phyloP scores from a whole-genome alignment of 805 yeast species.

The Suhomyces faveliae region DNA sequence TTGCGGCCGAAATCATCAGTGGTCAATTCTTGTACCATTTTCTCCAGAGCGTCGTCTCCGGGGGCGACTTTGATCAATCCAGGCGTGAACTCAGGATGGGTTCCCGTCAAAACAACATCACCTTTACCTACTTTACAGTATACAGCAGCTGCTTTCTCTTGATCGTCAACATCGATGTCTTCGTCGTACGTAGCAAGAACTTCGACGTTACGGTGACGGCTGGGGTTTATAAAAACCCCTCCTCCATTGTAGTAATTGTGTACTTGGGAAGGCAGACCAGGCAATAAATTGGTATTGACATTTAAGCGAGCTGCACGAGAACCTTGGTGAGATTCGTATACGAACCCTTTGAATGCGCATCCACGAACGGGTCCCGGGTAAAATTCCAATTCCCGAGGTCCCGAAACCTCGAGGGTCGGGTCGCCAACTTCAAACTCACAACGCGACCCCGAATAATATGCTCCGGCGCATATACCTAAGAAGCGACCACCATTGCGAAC shows the following conservation, averaged over 20 bases:
- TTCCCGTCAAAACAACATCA: slow-evolving; percentile 70
- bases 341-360: slow-evolving; percentile 75
- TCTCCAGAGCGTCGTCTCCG: slow-evolving; percentile 34
- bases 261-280: slow-evolving; percentile 24
- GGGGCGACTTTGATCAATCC: slow-evolving; percentile 40
- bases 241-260: slow-evolving; percentile 84
- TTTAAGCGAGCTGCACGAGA: slow-evolving; percentile 58
- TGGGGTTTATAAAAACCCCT: slow-evolving; percentile 76
- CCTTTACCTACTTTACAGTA: slow-evolving; percentile 72
- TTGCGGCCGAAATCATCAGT: slow-evolving; percentile 47
- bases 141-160: slow-evolving; percentile 67
- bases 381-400: slow-evolving; percentile 76
- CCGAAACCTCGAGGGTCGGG: slow-evolving; percentile 72
- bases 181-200: slow-evolving; percentile 70
- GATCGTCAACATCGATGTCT: slow-evolving; percentile 48
- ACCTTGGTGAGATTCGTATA: slow-evolving; percentile 74
- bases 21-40: slow-evolving; percentile 3
- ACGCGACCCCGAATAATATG: slow-evolving; percentile 70
- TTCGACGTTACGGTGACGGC: slow-evolving; percentile 56
- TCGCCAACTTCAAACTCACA: slow-evolving; percentile 85
- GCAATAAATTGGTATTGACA: slow-evolving; percentile 21
- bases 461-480: slow-evolving; percentile 95
- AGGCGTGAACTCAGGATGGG: slow-evolving; percentile 86
- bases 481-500: slow-evolving; percentile 78
- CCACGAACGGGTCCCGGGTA: slow-evolving; percentile 87